Base-by-base conservation (phyloP, 1,284 basidiomycete species). In the Hypsizygus ulmarius region DNA sequence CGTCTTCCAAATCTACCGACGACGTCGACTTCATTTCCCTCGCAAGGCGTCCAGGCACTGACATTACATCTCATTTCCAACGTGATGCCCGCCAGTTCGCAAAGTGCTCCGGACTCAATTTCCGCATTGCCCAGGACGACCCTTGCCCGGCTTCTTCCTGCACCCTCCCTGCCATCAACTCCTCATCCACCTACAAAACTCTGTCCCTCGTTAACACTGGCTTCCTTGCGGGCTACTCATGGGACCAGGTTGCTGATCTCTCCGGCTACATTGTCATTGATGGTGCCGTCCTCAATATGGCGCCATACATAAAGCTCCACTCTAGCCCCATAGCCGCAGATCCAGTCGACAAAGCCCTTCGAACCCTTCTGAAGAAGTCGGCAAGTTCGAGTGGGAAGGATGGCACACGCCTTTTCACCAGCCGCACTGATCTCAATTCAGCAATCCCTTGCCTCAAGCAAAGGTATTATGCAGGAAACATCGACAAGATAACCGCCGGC, bases 401-500 rank as follows among this genome's bases (percentile, higher is more conserved):
- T 63, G 93, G 84, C 0, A 98, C 96, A 0, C 81, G 86, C 52
- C 74, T 89, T 34, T 97, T 95, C 68, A 85, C 79, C 67, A 87
- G 81, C 67, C 79, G 77, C 49, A 61, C 74, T n/a, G 80, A 79
- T 47, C 79, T 89, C 55, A 77, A 78, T 55, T 69, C 77, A 15
- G 81, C 91, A 28, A 75, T 93, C 16, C 75, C 82, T 25, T 97
- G 97, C 70, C 72, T 98, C 54, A 77, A 79, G 40, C 73, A 91
- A 60, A 84, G 95, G 5, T 97, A 96, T 66, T 81, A 82, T 45
- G 95, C 95, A 0, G 97, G 97, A 11, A 88, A 89, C 64, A 97
- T 99, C 55, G 95, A 97, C 77, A 97, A 97, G 71, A 78, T 97
- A 63, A 89, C 94, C 0, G 92, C 97, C 1, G 97, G 93, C 10